Base-by-base conservation (phyloP, 352 stramenopile genomes). In the Pythium apleroticum region DNA sequence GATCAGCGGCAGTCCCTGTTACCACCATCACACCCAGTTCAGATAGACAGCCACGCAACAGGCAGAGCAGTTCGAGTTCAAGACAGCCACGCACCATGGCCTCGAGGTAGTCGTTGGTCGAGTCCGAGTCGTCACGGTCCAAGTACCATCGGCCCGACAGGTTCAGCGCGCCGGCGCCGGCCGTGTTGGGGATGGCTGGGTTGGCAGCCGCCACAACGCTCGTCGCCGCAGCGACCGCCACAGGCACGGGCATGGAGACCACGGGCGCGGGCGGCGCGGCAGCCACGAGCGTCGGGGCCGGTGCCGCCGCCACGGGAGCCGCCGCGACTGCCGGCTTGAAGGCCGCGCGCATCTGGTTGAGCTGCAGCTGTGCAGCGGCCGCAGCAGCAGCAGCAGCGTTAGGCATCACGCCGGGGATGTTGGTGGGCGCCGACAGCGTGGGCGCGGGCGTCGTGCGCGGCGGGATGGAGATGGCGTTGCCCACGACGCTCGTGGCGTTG, bases 71-170 rank as follows among this genome's bases (percentile, higher is more conserved):
- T 49, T 20, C n/a, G 20, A 25, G 4, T n/a, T n/a, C n/a, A n/a
- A n/a, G n/a, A n/a, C n/a, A n/a, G n/a, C n/a, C 0, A 48, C 56
- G 37, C 49, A 86, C 77, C 86, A 96, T 96, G 58, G 88, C 88
- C 66, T 96, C 88, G 49, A 96, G 68, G 65, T 96, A 96, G 69
- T 93, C 84, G 71, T 96, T 95, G 41, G 88, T 96, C 73, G 88
- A 96, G 74, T 96, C 88, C 62, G 88, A 96, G 75, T 91, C 86
- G 19, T 94, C 84, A 30, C 86, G 82, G 66, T 96, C 88, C 20
- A 96, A 73, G 33, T 83, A 88, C 88, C 88, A 96, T 61, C 84
- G 87, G 0, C 88, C 88, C 3, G 88, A 93, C 22, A 96, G 74
- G 65, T 95, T 88, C 60, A 96, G 63, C 14, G 86, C 87, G 12